Percentiles rank a stretch among this genome's conserved stretches.
Evolutionary conservation across 805 yeast genomes (phyloP).

Genomic region (Monosporozyma aquatica): DNA sequence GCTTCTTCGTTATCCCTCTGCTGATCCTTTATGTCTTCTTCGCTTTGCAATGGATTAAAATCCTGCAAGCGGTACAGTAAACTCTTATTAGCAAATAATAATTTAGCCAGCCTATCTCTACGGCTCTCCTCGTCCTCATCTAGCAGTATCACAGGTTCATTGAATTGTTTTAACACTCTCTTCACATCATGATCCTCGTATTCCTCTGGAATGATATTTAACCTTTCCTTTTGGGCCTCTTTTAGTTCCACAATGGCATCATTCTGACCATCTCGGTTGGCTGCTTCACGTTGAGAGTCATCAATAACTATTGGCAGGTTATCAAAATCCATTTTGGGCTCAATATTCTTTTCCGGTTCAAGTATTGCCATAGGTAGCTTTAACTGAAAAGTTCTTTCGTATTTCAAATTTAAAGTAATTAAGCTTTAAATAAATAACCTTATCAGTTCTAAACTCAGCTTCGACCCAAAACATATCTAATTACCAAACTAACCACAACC

Average conservation of each 20-base stretch:
- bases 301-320: not conserved
- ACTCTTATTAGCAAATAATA: constrained; percentile 32
- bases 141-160: constrained; percentile 47
- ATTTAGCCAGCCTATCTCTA: constrained; percentile 46
- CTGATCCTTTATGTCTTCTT: too few relatives aligned
- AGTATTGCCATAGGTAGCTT: too few relatives aligned
- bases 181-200: constrained; percentile 60
- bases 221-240: constrained; percentile 14
- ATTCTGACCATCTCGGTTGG: not conserved
- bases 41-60: not conserved
- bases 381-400: too few relatives aligned
- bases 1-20: constrained; percentile 1
- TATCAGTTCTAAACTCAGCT: too few relatives aligned
- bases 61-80: constrained; percentile 13
- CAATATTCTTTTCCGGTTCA: not conserved
- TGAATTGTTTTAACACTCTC: constrained; percentile 36
- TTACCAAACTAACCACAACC: too few relatives aligned
- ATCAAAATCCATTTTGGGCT: not conserved
- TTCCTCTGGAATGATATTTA: constrained; percentile 37
- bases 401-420: too few relatives aligned
- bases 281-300: constrained; percentile 16
- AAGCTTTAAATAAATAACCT: too few relatives aligned
- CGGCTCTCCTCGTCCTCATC: constrained; percentile 57
- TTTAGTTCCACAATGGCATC: constrained; percentile 2
- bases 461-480: too few relatives aligned